phyloP scores from a whole-genome alignment of 169 alveolate genomes.

The Perkinsus marinus region DNA sequence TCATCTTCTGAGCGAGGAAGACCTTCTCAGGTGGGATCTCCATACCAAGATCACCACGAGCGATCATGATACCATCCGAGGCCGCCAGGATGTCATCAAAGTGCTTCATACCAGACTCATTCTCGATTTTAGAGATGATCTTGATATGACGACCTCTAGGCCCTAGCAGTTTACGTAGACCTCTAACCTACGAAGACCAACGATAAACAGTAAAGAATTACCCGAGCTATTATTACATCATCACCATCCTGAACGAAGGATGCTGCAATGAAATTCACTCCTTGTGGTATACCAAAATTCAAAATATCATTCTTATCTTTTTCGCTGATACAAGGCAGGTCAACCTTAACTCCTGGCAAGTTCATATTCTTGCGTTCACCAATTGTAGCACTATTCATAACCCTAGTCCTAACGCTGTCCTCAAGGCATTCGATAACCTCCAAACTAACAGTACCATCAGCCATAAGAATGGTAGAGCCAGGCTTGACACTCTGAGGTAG shows the following conservation, averaged over 20 bases:
- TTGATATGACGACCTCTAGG: conserved; percentile 80
- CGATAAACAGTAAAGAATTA: too few species aligned
- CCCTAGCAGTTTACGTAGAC: conserved; percentile 66
- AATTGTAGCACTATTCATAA: conserved; percentile 73
- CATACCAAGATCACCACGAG: conserved; percentile 98
- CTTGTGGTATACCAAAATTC: conserved; percentile 90
- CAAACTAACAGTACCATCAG: conserved; percentile 76
- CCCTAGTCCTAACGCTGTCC: conserved; percentile 61
- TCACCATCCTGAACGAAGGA: conserved; percentile 48
- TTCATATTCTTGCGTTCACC: conserved; percentile 95
- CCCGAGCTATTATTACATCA: too few species aligned
- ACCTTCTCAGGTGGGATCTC: conserved; percentile 95
- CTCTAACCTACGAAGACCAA: conserved; percentile 26
- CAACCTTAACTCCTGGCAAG: conserved; percentile 91
- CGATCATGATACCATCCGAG: conserved; percentile 98
- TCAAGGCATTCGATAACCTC: conserved; percentile 54
- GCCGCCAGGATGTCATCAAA: conserved; percentile 83
- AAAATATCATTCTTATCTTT: conserved; percentile 89
- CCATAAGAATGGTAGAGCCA: conserved; percentile 85
- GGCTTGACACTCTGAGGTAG: conserved; percentile 80
- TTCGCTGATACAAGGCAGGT: conserved; percentile 90
- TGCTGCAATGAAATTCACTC: conserved; percentile 86
- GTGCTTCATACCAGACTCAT: conserved; percentile 84
- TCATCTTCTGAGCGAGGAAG: conserved; percentile 87
- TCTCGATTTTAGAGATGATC: conserved; percentile 92